Percentiles rank a stretch among this genome's conserved stretches.
phyloP scores from a whole-genome alignment of 169 alveolate species.

The Plasmodium sp. region DNA sequence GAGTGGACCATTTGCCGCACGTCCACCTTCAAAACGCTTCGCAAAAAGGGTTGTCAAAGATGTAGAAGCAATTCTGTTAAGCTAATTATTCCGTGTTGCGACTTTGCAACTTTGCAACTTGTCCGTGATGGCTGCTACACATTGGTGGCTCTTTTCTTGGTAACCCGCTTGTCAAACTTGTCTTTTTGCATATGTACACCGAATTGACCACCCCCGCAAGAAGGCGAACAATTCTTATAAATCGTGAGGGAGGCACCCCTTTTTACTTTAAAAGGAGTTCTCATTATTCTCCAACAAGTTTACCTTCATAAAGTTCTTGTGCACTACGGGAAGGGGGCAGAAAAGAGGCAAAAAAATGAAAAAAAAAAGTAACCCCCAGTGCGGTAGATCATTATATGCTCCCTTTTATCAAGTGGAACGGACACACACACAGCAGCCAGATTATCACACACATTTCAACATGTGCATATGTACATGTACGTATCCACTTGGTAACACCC shows the following conservation, averaged over 20 bases:
- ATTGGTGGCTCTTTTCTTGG: not conserved
- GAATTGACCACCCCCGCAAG: not conserved
- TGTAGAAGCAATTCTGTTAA: not conserved
- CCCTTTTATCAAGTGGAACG: not conserved
- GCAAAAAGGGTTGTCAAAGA: not conserved
- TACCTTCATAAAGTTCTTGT: conserved; percentile 48
- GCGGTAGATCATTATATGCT: not conserved
- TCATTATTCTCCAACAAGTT: conserved; percentile 54
- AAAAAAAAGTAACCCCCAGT: no score
- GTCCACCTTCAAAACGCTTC: not conserved
- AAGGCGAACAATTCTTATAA: not conserved
- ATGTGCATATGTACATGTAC: not conserved
- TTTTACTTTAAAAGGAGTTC: conserved; percentile 14
- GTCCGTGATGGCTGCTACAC: not conserved
- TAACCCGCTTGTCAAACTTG: not conserved
- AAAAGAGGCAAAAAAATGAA: not conserved
- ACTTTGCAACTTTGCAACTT: not conserved
- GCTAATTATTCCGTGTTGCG: not conserved
- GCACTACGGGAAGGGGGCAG: conserved; percentile 16
- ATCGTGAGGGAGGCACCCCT: not conserved
- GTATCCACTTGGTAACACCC: not conserved
- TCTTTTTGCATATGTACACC: not conserved
- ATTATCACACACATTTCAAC: not conserved
- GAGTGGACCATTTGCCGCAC: not conserved
- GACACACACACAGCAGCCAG: not conserved